phyloP scores from a whole-genome alignment of 2,329 filamentous ascomycete genomes.

The Daldinia sp. region DNA sequence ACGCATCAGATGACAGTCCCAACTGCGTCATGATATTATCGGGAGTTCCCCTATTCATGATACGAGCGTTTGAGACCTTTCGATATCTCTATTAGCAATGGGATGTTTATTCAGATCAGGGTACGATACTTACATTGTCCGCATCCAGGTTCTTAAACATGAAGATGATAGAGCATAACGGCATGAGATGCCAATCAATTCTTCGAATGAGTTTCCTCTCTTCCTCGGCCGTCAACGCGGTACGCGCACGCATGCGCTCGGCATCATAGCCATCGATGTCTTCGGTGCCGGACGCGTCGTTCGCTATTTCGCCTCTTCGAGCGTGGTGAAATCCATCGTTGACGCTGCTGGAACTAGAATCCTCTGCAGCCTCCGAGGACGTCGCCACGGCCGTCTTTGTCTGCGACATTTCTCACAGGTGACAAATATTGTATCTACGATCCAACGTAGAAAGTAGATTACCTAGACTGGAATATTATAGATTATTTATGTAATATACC shows the following conservation, averaged over 20 bases:
- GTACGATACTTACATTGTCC: conserved; percentile 45
- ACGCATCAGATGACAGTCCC: conserved; percentile 51
- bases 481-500: neutral
- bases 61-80: conserved; percentile 52
- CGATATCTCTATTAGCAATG: neutral
- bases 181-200: conserved; percentile 55
- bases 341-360: conserved; percentile 31
- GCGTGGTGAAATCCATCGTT: conserved; percentile 36
- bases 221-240: conserved; percentile 50
- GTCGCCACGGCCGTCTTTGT: conserved; percentile 18
- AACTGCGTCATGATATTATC: conserved; percentile 54
- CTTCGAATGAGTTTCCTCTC: conserved; percentile 55
- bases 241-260: conserved; percentile 42
- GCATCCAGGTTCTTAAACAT: conserved; percentile 53
- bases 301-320: conserved; percentile 37
- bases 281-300: conserved; percentile 28
- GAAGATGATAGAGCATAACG: conserved; percentile 52
- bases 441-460: neutral
- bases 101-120: no score
- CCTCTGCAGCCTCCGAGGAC: conserved; percentile 19
- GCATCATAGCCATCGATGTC: conserved; percentile 45
- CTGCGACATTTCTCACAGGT: conserved; percentile 3
- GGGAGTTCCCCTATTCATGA: conserved; percentile 53
- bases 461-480: neutral
- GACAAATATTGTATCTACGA: neutral